Evolutionary conservation across 108 stramenopile genomes (phyloP).

Genomic region (Schizochytrium sp.): DNA sequence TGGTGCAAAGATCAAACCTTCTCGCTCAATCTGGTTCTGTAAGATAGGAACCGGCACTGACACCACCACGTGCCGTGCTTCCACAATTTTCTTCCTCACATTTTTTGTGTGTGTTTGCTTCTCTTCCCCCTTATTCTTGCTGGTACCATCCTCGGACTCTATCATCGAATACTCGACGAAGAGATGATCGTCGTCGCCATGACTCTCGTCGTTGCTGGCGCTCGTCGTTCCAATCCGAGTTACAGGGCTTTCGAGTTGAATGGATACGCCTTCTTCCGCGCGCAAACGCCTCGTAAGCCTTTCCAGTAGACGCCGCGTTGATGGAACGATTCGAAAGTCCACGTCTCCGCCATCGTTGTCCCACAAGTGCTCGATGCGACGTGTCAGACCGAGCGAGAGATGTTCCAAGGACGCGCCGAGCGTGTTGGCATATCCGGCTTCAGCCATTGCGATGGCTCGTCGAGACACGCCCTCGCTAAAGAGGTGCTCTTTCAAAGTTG

Average conservation of each 20-base stretch:
- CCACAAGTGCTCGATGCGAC: not conserved
- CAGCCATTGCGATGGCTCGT: not conserved
- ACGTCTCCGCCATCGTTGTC: not conserved
- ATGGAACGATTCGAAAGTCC: not conserved
- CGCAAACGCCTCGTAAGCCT: not conserved
- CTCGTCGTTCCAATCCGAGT: not conserved
- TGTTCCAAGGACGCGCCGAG: not conserved
- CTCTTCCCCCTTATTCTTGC: too few relatives aligned
- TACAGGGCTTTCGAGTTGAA: not conserved
- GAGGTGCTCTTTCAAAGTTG: not conserved
- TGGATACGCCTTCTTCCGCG: not conserved
- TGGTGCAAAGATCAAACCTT: not conserved
- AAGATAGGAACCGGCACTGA: not conserved
- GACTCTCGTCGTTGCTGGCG: too few relatives aligned
- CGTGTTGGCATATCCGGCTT: conserved; percentile 10
- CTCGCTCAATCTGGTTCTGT: not conserved
- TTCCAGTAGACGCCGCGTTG: not conserved
- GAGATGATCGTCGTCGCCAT: not conserved
- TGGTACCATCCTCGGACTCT: not conserved
- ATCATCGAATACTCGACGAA: not conserved
- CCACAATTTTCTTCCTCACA: not conserved
- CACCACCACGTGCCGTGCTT: not conserved
- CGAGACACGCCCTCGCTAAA: not conserved
- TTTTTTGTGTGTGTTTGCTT: too few relatives aligned
- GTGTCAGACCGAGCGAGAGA: not conserved